Evolutionary conservation across 163 green algal genomes (phyloP).

Genomic region (Smithsoniella earleae): DNA sequence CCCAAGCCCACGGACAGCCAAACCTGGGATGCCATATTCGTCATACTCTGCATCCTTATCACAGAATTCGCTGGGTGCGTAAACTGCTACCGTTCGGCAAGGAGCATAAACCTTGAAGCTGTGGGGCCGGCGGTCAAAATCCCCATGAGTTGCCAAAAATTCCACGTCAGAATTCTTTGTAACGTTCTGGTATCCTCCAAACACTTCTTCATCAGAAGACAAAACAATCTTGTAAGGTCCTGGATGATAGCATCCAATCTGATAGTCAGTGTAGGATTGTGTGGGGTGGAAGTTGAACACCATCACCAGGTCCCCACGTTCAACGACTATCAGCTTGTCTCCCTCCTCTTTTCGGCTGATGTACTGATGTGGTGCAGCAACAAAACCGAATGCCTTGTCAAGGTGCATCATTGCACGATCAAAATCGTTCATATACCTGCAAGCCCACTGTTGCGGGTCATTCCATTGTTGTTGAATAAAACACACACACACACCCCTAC

Average conservation of each 20-base stretch:
- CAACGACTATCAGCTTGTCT: constrained; percentile 77
- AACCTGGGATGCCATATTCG: constrained; percentile 65
- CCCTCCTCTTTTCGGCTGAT: constrained; percentile 57
- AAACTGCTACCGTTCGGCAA: constrained; percentile 74
- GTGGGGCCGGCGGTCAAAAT: constrained; percentile 73
- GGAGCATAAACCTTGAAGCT: constrained; percentile 85
- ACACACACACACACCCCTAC: neutral
- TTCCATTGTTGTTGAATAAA: constrained; percentile 19
- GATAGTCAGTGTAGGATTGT: constrained; percentile 84
- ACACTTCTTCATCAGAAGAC: constrained; percentile 78
- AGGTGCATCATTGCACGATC: constrained; percentile 81
- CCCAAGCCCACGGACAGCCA: constrained; percentile 70
- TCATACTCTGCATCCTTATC: constrained; percentile 69
- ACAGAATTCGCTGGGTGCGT: constrained; percentile 64
- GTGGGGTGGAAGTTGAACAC: constrained; percentile 99
- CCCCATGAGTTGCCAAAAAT: constrained; percentile 34
- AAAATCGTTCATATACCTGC: constrained; percentile 62
- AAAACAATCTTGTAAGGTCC: constrained; percentile 80
- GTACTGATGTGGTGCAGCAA: constrained; percentile 64
- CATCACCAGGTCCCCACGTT: constrained; percentile 90
- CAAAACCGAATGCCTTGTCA: constrained; percentile 83
- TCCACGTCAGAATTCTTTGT: constrained; percentile 60
- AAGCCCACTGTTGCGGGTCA: neutral
- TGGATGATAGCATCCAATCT: constrained; percentile 59
- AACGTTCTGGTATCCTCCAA: constrained; percentile 86